Conservation (phyloP, 192 early-diverging fungal species). For the Entomortierella chlamydospora region DNA sequence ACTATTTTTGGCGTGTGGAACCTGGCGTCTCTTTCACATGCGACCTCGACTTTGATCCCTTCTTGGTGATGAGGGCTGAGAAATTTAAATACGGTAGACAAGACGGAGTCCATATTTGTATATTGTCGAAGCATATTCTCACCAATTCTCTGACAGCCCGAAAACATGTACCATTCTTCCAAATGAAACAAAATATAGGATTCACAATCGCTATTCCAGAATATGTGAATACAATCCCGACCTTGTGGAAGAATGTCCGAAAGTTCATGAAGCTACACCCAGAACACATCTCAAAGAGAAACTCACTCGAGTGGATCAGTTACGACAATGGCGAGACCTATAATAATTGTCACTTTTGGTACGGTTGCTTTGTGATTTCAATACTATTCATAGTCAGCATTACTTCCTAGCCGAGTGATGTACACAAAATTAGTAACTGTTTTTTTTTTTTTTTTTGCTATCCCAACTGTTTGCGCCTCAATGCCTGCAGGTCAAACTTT, state of each 20-base stretch:
- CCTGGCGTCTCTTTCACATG: conserved; percentile 83
- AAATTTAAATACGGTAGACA: conserved; percentile 76
- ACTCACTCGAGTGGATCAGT: conserved; percentile 68
- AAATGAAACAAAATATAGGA: background rate
- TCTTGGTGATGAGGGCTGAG: conserved; percentile 78
- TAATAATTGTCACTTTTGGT: conserved; percentile 80
- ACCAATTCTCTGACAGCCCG: too few relatives aligned
- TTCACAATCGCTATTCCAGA: conserved; percentile 79
- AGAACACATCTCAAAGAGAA: conserved; percentile 62
- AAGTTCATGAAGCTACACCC: conserved; percentile 65
- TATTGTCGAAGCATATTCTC: too few relatives aligned
- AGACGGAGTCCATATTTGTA: too few relatives aligned
- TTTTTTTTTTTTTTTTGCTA: too few relatives aligned
- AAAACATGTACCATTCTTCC: too few relatives aligned
- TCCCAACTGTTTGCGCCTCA: too few relatives aligned
- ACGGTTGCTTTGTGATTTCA: background rate
- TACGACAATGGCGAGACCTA: conserved; percentile 67
- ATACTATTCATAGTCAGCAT: background rate
- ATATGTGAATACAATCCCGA: conserved; percentile 72
- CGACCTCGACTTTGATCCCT: conserved; percentile 86
- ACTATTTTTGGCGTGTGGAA: conserved; percentile 90
- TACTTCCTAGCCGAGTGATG: conserved; percentile 17
- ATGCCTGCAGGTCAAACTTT: conserved; percentile 95
- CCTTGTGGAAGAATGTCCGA: conserved; percentile 76
- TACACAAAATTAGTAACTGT: too few relatives aligned